Evolutionary conservation across 257 asterid genomes (phyloP).

Genomic region (Verbascum thapsus): DNA sequence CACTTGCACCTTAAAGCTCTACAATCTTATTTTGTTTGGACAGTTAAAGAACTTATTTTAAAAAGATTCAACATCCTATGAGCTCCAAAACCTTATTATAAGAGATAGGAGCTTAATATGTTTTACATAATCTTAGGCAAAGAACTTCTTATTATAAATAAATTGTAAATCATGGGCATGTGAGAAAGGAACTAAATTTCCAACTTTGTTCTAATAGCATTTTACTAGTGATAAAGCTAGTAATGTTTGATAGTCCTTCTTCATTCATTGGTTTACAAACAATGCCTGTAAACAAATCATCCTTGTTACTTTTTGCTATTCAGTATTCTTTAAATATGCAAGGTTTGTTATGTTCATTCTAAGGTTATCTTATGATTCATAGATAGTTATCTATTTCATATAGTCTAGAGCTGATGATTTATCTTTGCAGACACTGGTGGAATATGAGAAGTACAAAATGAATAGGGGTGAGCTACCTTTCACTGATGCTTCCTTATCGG

Average conservation of each 20-base stretch:
- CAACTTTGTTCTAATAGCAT: slow-evolving; percentile 4
- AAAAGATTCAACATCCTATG: too few species aligned
- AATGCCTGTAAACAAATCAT: not conserved
- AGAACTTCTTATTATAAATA: too few species aligned
- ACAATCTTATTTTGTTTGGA: too few species aligned
- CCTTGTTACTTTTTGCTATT: not conserved
- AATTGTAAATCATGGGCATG: too few species aligned
- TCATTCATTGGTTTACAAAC: not conserved
- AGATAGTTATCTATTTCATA: slow-evolving; percentile 14
- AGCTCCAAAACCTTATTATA: too few species aligned
- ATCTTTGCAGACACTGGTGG: slow-evolving; percentile 67
- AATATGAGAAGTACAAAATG: slow-evolving; percentile 89
- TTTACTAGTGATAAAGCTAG: not conserved
- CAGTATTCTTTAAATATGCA: slow-evolving; percentile 1
- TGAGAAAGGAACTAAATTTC: not conserved
- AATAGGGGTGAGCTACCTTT: slow-evolving; percentile 88
- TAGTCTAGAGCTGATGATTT: slow-evolving; percentile 31
- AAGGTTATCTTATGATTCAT: slow-evolving; percentile 18
- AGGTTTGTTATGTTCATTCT: not conserved
- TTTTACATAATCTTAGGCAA: too few species aligned
- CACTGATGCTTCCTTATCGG: slow-evolving; percentile 61
- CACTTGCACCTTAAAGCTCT: too few species aligned
- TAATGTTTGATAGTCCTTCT: not conserved
- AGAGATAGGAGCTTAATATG: too few species aligned
- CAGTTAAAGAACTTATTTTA: too few species aligned